Percentiles rank a stretch among this genome's conserved stretches.
Evolutionary conservation across 768 basidiomycete species (phyloP).

Genomic region (Leccinellum luteum): DNA sequence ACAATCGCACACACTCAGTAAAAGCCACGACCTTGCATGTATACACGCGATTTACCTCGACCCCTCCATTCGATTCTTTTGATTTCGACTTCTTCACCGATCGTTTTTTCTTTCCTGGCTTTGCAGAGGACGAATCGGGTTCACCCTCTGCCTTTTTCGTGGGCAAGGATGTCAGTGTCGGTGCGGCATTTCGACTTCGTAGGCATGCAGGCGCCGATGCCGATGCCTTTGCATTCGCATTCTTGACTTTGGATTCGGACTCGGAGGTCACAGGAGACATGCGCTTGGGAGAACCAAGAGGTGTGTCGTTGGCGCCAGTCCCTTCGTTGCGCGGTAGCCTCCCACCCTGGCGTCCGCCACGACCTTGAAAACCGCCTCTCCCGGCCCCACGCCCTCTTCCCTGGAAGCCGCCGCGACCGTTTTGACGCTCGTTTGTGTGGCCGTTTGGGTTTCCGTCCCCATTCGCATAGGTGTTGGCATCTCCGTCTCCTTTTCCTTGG

Average conservation of each 20-base stretch:
- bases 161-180: background rate
- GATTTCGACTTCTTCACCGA: slow-evolving; percentile 17
- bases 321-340: slow-evolving; percentile 21
- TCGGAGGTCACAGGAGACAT: slow-evolving; percentile 46
- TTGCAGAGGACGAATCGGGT: background rate
- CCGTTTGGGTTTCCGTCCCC: slow-evolving; percentile 15
- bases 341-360: slow-evolving; percentile 28
- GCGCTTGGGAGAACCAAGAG: slow-evolving; percentile 60
- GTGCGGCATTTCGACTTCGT: background rate
- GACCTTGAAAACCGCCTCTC: slow-evolving; percentile 31
- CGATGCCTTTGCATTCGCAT: background rate
- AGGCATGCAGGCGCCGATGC: background rate
- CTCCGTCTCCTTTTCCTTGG: background rate
- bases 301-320: slow-evolving; percentile 71
- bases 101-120: slow-evolving; percentile 21
- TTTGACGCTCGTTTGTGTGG: slow-evolving; percentile 12
- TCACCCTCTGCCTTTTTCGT: slow-evolving; percentile 2
- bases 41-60: slow-evolving; percentile 16
- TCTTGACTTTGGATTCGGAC: background rate
- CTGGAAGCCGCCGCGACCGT: slow-evolving; percentile 10
- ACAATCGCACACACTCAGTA: slow-evolving; percentile 3
- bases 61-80: slow-evolving; percentile 2
- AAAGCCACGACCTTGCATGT: background rate
- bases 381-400: slow-evolving; percentile 34
- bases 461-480: background rate